Base-by-base conservation (phyloP, 345 rosid genomes). In the Hibiscus tridactylites region DNA sequence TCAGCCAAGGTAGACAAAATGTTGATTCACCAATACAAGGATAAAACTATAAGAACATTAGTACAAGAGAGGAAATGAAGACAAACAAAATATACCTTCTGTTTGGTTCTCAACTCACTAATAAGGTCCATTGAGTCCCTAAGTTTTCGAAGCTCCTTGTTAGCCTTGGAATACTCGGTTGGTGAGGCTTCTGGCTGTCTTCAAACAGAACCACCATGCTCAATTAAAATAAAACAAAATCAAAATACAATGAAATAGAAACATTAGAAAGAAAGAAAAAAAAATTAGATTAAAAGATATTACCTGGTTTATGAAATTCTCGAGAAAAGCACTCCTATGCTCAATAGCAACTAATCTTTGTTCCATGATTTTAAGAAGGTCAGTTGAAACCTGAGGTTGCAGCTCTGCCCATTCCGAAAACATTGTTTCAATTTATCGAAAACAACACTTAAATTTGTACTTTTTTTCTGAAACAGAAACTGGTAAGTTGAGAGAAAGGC, bases 151-250 rank as follows among this genome's bases (percentile, higher is more conserved):
- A 92, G 88, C 79, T 95, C 99, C 79, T 92, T 92, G 78, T 90
- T 95, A 72, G 96, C 96, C 77, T 65, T 89, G 0, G 97, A 75
- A 73, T 79, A 92, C 78, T 89, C 98, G 12, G 79, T 57, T n/a
- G 87, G 93, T 1, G 90, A 88, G 79, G 84, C 86, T 81, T 92
- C 98, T 58, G 94, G 96, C 98, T 92, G 89, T 88, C 93, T 90
- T 90, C 83, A 80, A 78, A 72, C 85, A 86, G 84, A 65, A 77
- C 10, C 72, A 33, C 49, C 75, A 73, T 29, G 37, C 54, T 69
- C 26, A 59, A 66, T 50, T 6, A n/a, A 26, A 61, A 72, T 53
- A 11, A 60, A 52, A 21, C 16, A 29, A 63, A 54, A 8, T 31
- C 49, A n/a, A 12, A 49, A 26, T 24, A 70, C 17, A 31, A 56